Base-by-base conservation (phyloP, 345 rosid genomes). In the Eucalyptus lansdowneana region DNA sequence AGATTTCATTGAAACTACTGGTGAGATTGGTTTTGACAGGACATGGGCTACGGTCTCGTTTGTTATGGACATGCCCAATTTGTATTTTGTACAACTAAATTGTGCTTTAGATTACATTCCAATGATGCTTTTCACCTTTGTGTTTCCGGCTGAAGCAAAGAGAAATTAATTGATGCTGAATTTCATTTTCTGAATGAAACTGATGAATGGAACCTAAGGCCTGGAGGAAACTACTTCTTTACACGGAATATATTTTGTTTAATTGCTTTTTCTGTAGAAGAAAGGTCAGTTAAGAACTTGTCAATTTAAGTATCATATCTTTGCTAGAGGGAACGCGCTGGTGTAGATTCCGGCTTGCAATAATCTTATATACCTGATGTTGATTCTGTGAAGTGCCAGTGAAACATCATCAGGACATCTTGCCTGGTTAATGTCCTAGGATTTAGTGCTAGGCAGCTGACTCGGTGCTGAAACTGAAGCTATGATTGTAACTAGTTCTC, bases 201-300 rank as follows among this genome's bases (percentile, higher is more conserved):
- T 65, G 98, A 97, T 17, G 95, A 96, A 76, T 97, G 97, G 99
- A 94, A 95, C 16, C 62, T 96, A 9, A 95, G 93, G 94, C 98
- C 98, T 67, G 99, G 99, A 87, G 98, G 99, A 15, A 93, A 96
- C 87, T 97, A 96, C 93, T 95, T 97, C 94, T 97, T 96, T 86
- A 97, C 99, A 2, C 86, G 99, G 91, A 97, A 96, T 90, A 94
- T 96, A 96, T 97, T 97, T 51, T 94, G 93, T 88, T 92, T 97
- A 91, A 96, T 97, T 87, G 98, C 97, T 93, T 97, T 97, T 81
- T 95, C 99, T 50, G 91, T 97, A 19, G 98, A 99, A 58, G 94
- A 97, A 85, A 96, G 94, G 99, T 97, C 90, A 92, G 97, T 92
- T 22, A 11, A 40, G 54, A 67, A 14, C 17, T 87, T 80, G 40